Conservation (phyloP, 768 basidiomycete species). For the Candolleomyces eurysporus region DNA sequence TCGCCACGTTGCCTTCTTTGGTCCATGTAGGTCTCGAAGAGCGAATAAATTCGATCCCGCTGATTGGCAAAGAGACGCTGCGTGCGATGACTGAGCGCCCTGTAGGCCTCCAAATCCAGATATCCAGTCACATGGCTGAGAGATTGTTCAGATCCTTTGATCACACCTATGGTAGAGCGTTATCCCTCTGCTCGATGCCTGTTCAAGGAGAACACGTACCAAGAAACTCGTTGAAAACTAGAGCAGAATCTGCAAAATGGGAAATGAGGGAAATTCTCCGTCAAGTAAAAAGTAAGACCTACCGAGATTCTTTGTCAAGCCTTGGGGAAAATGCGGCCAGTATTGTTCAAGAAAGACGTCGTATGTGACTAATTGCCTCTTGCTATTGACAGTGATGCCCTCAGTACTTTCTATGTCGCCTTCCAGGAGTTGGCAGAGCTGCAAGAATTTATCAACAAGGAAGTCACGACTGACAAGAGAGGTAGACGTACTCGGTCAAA, state of each 20-base stretch:
- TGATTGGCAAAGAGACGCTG: constrained; percentile 54
- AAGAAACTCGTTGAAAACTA: constrained; percentile 61
- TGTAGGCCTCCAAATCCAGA: constrained; percentile 46
- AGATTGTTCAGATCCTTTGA: constrained; percentile 61
- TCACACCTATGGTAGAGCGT: constrained; percentile 38
- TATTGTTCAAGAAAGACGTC: constrained; percentile 43
- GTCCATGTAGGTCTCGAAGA: constrained; percentile 53
- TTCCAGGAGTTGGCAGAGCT: constrained; percentile 50
- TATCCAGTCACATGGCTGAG: constrained; percentile 30
- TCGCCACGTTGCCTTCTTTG: constrained; percentile 41
- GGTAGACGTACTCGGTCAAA: constrained; percentile 48
- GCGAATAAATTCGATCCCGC: constrained; percentile 45
- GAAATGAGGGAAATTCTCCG: neutral
- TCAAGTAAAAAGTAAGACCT: neutral
- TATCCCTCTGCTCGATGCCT: neutral
- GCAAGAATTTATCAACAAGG: neutral
- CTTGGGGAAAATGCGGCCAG: constrained; percentile 56
- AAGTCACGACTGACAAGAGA: neutral
- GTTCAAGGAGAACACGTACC: constrained; percentile 31
- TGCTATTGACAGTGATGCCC: neutral
- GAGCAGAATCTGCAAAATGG: constrained; percentile 43
- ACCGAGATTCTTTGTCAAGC: constrained; percentile 52
- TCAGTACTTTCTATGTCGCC: constrained; percentile 28
- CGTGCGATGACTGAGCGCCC: constrained; percentile 45
- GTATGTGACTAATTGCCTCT: constrained; percentile 35